These are phyloP conservation scores for Yamadazyma trypodendri DNA, from an alignment of 1,139 yeast genomes.

Conservation along the genomic window DNA sequence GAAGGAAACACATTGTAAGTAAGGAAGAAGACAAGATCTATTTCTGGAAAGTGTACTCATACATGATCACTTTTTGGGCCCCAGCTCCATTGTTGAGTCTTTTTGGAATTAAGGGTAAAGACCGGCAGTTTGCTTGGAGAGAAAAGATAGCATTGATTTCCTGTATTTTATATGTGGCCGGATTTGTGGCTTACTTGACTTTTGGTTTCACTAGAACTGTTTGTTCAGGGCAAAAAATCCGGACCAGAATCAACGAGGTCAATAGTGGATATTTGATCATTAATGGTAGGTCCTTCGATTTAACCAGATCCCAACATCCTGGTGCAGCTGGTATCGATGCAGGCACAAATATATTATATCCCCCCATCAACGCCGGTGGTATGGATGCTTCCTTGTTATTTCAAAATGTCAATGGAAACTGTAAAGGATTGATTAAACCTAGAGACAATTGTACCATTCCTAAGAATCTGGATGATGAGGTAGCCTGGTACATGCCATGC, in stretches of 20 bases:
- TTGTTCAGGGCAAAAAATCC: slow-evolving; percentile 52
- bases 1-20: slow-evolving; percentile 9
- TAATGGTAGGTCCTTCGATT: slow-evolving; percentile 78
- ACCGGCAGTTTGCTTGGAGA: slow-evolving; percentile 94
- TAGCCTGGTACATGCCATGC: slow-evolving; percentile 98
- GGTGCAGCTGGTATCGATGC: slow-evolving; percentile 72
- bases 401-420: slow-evolving; percentile 94
- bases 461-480: slow-evolving; percentile 50
- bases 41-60: slow-evolving; percentile 82
- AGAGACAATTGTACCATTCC: slow-evolving; percentile 72
- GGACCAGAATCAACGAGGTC: slow-evolving; percentile 61
- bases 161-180: slow-evolving; percentile 70
- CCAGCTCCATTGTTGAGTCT: slow-evolving; percentile 70
- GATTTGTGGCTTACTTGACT: slow-evolving; percentile 79
- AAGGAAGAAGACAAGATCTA: slow-evolving; percentile 37
- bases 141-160: slow-evolving; percentile 87
- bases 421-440: slow-evolving; percentile 79
- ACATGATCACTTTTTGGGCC: slow-evolving; percentile 84
- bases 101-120: slow-evolving; percentile 76
- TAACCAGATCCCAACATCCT: slow-evolving; percentile 73
- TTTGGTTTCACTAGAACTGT: slow-evolving; percentile 91
- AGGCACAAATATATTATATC: slow-evolving; percentile 71
- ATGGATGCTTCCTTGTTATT: slow-evolving; percentile 84
- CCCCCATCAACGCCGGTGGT: slow-evolving; percentile 88
- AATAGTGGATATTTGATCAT: slow-evolving; percentile 63